phyloP scores from a whole-genome alignment of 345 rosid species.

The Syzygium aromaticum region DNA sequence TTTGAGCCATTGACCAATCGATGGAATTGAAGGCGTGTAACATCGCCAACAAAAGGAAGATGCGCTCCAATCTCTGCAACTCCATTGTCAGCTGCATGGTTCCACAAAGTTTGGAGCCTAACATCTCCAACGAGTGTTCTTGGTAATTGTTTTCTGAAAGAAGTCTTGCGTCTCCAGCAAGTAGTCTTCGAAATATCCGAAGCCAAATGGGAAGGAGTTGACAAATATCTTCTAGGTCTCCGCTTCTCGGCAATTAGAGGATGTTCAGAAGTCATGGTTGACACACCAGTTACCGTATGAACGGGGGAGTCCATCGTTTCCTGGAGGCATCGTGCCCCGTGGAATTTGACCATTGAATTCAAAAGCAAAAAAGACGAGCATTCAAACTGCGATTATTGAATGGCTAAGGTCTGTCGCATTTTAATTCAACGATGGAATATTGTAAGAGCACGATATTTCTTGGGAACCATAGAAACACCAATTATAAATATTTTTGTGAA shows the following conservation, averaged over 20 bases:
- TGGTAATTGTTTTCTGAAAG: background rate
- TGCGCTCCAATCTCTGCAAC: background rate
- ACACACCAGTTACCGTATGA: no score
- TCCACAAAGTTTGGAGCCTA: background rate
- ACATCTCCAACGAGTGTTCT: background rate
- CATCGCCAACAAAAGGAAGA: background rate
- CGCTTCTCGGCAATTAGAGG: background rate
- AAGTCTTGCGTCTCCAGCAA: background rate
- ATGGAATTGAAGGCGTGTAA: background rate
- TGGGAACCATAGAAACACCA: no score
- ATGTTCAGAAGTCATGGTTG: background rate
- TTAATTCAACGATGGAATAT: no score
- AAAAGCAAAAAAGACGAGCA: no score
- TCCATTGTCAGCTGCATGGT: background rate
- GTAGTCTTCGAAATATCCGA: background rate
- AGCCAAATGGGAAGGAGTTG: background rate
- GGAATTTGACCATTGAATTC: no score
- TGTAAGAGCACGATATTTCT: no score
- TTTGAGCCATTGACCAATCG: background rate
- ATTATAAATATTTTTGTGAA: no score
- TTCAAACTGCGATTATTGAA: no score
- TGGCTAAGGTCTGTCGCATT: no score
- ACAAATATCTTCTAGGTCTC: background rate
- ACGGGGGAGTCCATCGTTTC: no score
- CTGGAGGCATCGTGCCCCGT: no score